Conservation (phyloP, 192 early-diverging fungal species). For the Coemansia sp. region DNA sequence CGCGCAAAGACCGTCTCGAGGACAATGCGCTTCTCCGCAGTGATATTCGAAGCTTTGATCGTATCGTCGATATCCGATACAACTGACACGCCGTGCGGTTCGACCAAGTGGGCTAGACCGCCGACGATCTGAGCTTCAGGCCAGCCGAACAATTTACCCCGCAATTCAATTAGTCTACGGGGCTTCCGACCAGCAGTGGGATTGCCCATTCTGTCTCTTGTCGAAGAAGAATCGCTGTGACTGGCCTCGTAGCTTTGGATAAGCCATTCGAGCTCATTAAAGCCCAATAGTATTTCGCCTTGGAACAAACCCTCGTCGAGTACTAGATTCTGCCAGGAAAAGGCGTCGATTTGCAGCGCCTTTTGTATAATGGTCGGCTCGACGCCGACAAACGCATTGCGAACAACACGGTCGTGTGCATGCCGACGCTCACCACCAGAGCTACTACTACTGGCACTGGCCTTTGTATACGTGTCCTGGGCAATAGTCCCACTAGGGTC, state of each 20-base stretch:
- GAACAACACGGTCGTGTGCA: constrained; percentile 24
- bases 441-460: neutral
- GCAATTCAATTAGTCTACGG: constrained; percentile 42
- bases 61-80: constrained; percentile 93
- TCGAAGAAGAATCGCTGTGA: neutral
- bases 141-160: constrained; percentile 36
- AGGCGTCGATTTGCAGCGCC: constrained; percentile 53
- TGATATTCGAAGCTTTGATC: constrained; percentile 83
- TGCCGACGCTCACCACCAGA: neutral
- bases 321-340: constrained; percentile 48
- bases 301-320: constrained; percentile 48
- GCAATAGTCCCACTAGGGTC: constrained; percentile 16
- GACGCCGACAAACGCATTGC: constrained; percentile 9
- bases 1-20: constrained; percentile 60
- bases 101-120: constrained; percentile 51
- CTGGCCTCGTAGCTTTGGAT: constrained; percentile 38
- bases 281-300: constrained; percentile 54
- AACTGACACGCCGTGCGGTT: constrained; percentile 72
- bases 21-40: constrained; percentile 69
- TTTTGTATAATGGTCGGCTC: constrained; percentile 46
- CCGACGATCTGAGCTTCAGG: constrained; percentile 11
- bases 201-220: neutral
- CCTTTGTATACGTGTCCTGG: constrained; percentile 3
- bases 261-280: constrained; percentile 58
- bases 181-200: neutral